phyloP scores from a whole-genome alignment of 371 early-diverging fungal genomes.

The Phascolomyces articulosus region DNA sequence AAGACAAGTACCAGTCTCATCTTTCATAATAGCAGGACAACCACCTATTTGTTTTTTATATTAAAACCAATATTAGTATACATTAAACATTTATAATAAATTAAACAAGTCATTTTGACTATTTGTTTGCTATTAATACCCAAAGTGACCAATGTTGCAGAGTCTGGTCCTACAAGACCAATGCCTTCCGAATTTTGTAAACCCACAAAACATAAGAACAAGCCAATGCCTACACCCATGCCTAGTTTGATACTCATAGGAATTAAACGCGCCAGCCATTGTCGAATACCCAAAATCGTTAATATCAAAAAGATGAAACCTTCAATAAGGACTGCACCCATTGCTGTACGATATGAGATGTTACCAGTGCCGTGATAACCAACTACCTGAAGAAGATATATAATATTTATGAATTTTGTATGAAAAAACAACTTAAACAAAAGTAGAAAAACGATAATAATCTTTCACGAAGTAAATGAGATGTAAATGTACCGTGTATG shows the following conservation, averaged over 20 bases:
- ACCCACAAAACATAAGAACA: conserved; percentile 78
- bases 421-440: too few species aligned
- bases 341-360: conserved; percentile 68
- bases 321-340: conserved; percentile 82
- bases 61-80: neutral
- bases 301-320: conserved; percentile 75
- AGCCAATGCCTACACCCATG: conserved; percentile 78
- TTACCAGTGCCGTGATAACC: conserved; percentile 77
- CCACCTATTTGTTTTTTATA: conserved; percentile 29
- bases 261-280: conserved; percentile 75
- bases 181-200: conserved; percentile 79
- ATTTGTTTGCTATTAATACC: too few species aligned
- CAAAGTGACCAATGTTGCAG: conserved; percentile 69
- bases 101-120: too few species aligned
- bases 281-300: conserved; percentile 76
- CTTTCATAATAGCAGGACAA: conserved; percentile 58
- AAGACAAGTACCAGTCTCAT: conserved; percentile 53
- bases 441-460: too few species aligned
- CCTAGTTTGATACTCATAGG: conserved; percentile 76
- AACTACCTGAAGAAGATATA: conserved; percentile 47
- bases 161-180: conserved; percentile 64
- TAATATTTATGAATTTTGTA: neutral
- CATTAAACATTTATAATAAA: too few species aligned
- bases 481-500: conserved; percentile 57
- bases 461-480: too few species aligned